phyloP scores from a whole-genome alignment of 371 early-diverging fungal genomes.

The Capniomyces stellatus region DNA sequence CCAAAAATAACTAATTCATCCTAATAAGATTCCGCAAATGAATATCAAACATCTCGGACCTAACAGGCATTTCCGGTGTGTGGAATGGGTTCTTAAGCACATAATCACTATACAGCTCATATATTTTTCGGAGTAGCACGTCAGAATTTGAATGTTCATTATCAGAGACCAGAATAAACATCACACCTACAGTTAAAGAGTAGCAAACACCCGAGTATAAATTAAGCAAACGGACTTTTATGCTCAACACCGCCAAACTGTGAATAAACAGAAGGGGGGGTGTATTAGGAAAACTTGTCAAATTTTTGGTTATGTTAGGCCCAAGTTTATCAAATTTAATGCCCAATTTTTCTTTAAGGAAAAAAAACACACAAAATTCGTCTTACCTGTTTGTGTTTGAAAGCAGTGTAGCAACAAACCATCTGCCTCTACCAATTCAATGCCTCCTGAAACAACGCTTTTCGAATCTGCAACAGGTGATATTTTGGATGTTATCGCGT shows the following conservation, averaged over 20 bases:
- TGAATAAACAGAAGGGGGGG: no score
- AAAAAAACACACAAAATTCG: neutral
- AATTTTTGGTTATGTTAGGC: no score
- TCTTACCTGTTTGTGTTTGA: constrained; percentile 78
- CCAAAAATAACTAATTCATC: constrained; percentile 6
- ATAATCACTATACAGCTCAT: constrained; percentile 85
- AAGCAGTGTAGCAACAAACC: constrained; percentile 78
- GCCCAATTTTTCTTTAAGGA: no score
- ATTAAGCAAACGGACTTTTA: no score
- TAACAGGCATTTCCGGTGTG: constrained; percentile 97
- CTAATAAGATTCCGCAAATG: constrained; percentile 42
- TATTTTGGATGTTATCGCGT: constrained; percentile 87
- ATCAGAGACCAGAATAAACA: constrained; percentile 77
- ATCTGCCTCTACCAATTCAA: constrained; percentile 82
- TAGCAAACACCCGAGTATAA: no score
- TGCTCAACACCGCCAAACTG: no score
- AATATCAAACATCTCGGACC: constrained; percentile 85
- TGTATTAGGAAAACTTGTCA: no score
- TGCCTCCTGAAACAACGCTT: constrained; percentile 40
- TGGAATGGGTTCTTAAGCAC: constrained; percentile 98
- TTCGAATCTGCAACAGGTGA: constrained; percentile 38
- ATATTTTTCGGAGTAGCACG: constrained; percentile 48
- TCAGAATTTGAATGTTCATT: constrained; percentile 55
- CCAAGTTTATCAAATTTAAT: no score
- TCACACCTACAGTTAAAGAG: constrained; percentile 54